Evolutionary conservation across 139 green algal genomes (phyloP), one percentile per base, ranked within the genome.

Genomic region (Coelastrella sp.): DNA sequence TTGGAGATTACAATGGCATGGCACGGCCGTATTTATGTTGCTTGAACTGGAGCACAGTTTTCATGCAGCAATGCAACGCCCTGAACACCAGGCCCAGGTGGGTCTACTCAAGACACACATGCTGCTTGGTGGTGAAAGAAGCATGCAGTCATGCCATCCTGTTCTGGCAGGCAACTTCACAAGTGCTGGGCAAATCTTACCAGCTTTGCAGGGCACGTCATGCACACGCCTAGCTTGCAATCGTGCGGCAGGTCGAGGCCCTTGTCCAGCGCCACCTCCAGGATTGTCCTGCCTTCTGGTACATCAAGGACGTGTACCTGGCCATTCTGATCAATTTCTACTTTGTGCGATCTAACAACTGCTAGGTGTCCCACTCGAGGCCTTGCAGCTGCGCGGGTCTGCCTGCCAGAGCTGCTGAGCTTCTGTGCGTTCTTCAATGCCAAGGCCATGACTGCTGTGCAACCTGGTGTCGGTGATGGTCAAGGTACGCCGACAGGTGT

Each of bases 221-320:
- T 97, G 94, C 96, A 98, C 6, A 98, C 96, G 58, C 97, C 97
- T 90, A 99, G 96, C 81, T 96, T 97, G 95, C 97, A 99, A 92
- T 99, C 97, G 80, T 98, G 93, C 0, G 95, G 94, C 60, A 97
- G 87, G 35, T 98, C 95, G 6, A 98, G 66, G 7, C 96, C 96
- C 25, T 92, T 85, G 83, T 98, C 96, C 79, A 97, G 86, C 0
- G 95, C 95, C 22, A 92, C 91, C 59, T 95, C 88, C 66, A 98
- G 92, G 58, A 98, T 96, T 14, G 91, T 94, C 79, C 95, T 80
- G 75, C 90, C 95, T 7, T 97, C 94, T 3, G 88, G 89, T 0
- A 98, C 95, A 4, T 97, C 93, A n/a, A 98, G 82, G 15, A 78
- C 75, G 24, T 92, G 74, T 24, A 63, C 87, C n/a, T 84, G 87